Evolutionary conservation across 108 stramenopile species (phyloP).

Genomic region (Cyclotella cryptica): DNA sequence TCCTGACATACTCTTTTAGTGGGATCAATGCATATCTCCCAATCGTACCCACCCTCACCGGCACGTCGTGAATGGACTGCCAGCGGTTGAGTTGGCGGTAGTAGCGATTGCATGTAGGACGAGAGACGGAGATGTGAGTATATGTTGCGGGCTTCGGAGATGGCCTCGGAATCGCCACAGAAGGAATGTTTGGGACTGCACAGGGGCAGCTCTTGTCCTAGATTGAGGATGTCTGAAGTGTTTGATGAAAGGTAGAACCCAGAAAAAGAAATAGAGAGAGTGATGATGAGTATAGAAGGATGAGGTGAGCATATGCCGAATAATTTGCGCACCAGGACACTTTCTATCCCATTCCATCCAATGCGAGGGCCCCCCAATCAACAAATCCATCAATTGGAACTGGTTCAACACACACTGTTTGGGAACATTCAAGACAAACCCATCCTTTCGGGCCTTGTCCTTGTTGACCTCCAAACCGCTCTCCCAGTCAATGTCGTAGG

Average conservation of each 20-base stretch:
- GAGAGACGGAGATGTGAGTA: slow-evolving; percentile 41
- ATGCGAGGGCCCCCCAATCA: slow-evolving; percentile 31
- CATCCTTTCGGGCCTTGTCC: background rate
- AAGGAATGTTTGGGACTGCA: slow-evolving; percentile 22
- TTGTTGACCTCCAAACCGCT: slow-evolving; percentile 4
- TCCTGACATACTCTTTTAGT: slow-evolving; percentile 27
- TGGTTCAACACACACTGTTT: slow-evolving; percentile 37
- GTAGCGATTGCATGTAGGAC: slow-evolving; percentile 28
- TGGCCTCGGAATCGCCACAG: slow-evolving; percentile 43
- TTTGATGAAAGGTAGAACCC: too few species aligned
- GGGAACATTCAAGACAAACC: background rate
- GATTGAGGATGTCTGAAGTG: too few species aligned
- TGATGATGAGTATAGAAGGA: too few species aligned
- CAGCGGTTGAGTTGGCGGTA: slow-evolving; percentile 38
- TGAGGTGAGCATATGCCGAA: slow-evolving; percentile 14
- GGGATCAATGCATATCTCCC: slow-evolving; percentile 40
- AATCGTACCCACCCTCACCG: slow-evolving; percentile 44
- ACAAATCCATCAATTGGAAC: slow-evolving; percentile 16
- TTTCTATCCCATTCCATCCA: slow-evolving; percentile 46
- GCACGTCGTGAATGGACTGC: slow-evolving; percentile 46
- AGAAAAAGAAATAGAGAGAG: too few species aligned
- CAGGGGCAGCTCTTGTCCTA: slow-evolving; percentile 8
- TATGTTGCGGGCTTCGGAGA: slow-evolving; percentile 33
- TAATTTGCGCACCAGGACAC: slow-evolving; percentile 38
- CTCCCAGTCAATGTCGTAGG: slow-evolving; percentile 46